phyloP scores from a whole-genome alignment of 208 protist species.

The Crithidia acanthocephali region DNA sequence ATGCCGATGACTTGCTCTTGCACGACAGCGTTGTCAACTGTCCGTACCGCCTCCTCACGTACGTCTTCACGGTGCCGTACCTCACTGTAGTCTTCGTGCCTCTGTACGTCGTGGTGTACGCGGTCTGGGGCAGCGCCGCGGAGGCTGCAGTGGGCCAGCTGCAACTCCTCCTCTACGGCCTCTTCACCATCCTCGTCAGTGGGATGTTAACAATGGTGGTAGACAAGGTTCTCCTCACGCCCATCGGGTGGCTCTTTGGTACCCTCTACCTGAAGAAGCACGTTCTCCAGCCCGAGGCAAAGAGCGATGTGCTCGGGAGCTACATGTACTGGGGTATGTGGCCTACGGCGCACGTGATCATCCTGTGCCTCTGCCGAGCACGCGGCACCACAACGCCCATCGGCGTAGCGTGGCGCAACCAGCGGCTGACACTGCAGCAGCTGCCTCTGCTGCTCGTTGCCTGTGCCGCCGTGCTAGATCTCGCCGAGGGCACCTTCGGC shows the following conservation, averaged over 20 bases:
- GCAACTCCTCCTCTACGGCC: conserved; percentile 30
- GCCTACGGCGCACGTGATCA: conserved; percentile 38
- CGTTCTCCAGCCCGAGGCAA: not conserved
- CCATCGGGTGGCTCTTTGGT: not conserved
- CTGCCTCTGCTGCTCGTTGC: conserved; percentile 20
- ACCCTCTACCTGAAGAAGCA: not conserved
- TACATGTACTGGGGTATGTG: conserved; percentile 44
- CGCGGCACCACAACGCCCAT: conserved; percentile 12
- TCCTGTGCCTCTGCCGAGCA: conserved; percentile 27
- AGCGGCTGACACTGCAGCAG: conserved; percentile 24
- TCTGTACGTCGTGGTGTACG: conserved; percentile 22
- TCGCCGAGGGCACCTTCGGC: not conserved
- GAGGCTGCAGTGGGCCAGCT: conserved; percentile 35
- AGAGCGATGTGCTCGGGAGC: not conserved
- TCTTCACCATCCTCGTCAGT: conserved; percentile 29
- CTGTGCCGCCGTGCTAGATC: conserved; percentile 1
- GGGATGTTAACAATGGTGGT: conserved; percentile 30
- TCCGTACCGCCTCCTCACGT: conserved; percentile 28
- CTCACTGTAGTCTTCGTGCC: conserved; percentile 15
- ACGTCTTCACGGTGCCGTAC: conserved; percentile 13
- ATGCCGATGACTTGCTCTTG: not conserved
- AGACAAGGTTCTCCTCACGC: conserved; percentile 7
- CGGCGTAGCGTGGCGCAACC: not conserved
- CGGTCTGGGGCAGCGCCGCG: conserved; percentile 30
- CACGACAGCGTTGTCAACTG: not conserved